Percentiles rank a stretch among this genome's conserved stretches.
Evolutionary conservation across 2,329 filamentous ascomycete genomes (phyloP).

Genomic region (Clarireedia monteithiana): DNA sequence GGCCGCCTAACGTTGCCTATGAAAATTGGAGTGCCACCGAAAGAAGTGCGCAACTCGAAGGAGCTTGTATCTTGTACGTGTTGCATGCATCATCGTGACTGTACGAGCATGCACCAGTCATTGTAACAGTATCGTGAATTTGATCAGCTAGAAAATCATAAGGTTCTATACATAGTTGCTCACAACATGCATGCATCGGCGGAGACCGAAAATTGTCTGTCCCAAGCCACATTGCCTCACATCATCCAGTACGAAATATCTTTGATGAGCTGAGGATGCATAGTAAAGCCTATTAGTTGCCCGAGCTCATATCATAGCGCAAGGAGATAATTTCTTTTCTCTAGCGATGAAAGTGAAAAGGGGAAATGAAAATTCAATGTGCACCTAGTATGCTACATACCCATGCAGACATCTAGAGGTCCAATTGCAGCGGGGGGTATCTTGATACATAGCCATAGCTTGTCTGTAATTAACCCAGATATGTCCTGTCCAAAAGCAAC

Average conservation of each 20-base stretch:
- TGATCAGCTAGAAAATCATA: no score
- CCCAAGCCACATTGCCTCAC: background rate
- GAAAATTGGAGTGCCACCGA: no score
- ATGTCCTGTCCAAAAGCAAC: constrained; percentile 8
- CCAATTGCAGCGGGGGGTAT: constrained; percentile 8
- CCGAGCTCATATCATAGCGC: no score
- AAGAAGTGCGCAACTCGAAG: no score
- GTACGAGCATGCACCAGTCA: no score
- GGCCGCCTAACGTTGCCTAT: no score
- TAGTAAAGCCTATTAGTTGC: no score
- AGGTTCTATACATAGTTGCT: background rate
- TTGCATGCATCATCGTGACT: no score
- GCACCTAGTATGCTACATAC: background rate
- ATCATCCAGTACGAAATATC: background rate
- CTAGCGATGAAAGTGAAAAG: background rate
- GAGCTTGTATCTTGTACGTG: no score
- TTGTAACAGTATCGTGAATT: no score
- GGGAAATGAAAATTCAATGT: background rate
- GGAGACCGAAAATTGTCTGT: background rate
- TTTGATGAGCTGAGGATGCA: background rate
- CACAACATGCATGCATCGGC: background rate
- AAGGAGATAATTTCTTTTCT: background rate
- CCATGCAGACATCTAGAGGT: constrained; percentile 5
- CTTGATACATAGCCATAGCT: constrained; percentile 6
- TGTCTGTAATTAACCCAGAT: constrained; percentile 1